Evolutionary conservation across 805 yeast species (phyloP).

Genomic region (Candida silvicultrix): DNA sequence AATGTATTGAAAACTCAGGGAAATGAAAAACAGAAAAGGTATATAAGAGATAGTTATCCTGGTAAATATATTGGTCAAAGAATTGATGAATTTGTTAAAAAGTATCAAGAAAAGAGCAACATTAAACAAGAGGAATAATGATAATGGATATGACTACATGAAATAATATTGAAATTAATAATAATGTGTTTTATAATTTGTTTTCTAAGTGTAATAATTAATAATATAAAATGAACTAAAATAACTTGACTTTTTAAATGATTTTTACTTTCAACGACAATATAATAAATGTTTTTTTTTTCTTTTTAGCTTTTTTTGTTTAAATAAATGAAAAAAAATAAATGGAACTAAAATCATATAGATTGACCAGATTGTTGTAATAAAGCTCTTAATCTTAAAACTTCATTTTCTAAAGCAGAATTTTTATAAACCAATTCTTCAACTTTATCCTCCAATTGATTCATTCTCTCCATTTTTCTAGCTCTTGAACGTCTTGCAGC

Average conservation of each 20-base stretch:
- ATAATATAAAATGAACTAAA: background rate
- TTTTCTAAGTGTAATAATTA: too few relatives aligned
- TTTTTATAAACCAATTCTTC: conserved; percentile 58
- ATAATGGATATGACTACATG: too few relatives aligned
- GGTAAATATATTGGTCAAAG: too few relatives aligned
- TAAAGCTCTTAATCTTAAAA: conserved; percentile 48
- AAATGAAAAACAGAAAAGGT: too few relatives aligned
- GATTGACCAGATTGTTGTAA: conserved; percentile 24
- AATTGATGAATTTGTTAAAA: too few relatives aligned
- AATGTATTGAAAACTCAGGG: too few relatives aligned
- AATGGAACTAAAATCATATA: background rate
- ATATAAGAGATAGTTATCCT: too few relatives aligned
- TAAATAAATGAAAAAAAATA: background rate
- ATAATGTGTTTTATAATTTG: too few relatives aligned
- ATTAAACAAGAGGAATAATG: too few relatives aligned
- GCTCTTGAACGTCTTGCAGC: conserved; percentile 96
- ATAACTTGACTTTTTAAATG: background rate
- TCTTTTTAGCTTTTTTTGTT: too few relatives aligned
- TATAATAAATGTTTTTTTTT: background rate
- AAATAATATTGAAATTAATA: too few relatives aligned
- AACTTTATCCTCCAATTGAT: conserved; percentile 73
- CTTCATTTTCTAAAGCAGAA: conserved; percentile 54
- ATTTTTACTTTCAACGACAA: background rate
- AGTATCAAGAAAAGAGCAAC: too few relatives aligned
- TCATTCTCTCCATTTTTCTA: conserved; percentile 83